Conservation (phyloP, 2,329 filamentous ascomycete species). For the Zymoseptoria brevis region DNA sequence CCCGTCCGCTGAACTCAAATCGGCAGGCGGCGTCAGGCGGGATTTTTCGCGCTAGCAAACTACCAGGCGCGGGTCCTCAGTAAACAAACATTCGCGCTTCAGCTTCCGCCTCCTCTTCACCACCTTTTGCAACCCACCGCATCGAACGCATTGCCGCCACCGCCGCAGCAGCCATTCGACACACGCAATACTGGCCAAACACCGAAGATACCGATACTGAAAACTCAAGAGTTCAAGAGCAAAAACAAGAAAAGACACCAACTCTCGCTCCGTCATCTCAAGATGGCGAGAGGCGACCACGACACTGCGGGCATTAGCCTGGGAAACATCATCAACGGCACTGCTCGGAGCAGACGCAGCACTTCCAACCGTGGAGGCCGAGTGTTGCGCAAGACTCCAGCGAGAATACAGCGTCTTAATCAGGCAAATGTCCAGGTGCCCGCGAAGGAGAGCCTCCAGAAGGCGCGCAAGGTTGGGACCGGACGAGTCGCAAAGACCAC, state of each 20-base stretch:
- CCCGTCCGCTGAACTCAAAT: background rate
- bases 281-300: too few relatives aligned
- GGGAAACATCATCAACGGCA: too few relatives aligned
- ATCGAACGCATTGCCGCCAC: background rate
- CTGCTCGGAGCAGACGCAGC: too few relatives aligned
- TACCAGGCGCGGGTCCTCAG: background rate
- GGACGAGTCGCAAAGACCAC: background rate
- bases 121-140: background rate
- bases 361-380: too few relatives aligned
- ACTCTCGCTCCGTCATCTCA: too few relatives aligned
- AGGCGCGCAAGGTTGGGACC: background rate
- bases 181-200: background rate
- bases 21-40: too few relatives aligned
- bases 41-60: background rate
- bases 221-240: background rate
- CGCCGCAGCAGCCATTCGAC: background rate
- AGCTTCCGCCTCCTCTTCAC: background rate
- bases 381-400: too few relatives aligned
- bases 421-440: too few relatives aligned
- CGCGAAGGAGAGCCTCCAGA: background rate
- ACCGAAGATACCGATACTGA: background rate
- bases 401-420: too few relatives aligned
- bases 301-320: too few relatives aligned
- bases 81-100: background rate
- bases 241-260: too few relatives aligned